Evolutionary conservation across 1,284 basidiomycete species (phyloP).

Genomic region (Inonotus obliquus): DNA sequence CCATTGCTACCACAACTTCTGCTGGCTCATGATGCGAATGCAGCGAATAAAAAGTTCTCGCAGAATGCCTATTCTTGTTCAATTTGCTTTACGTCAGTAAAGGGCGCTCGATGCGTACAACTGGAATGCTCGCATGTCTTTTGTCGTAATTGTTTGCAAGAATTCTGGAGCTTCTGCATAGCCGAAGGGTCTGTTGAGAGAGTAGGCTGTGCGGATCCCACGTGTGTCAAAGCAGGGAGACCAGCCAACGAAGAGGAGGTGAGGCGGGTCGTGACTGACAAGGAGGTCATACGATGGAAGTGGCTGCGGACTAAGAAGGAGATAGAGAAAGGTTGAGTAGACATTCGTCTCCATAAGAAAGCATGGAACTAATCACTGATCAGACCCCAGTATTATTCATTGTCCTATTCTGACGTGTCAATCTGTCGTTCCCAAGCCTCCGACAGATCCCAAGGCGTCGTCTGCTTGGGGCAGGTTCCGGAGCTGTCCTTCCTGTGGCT

Average conservation of each 20-base stretch:
- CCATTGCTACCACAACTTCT: slow-evolving; percentile 44
- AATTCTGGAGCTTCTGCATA: slow-evolving; percentile 74
- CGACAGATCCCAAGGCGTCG: slow-evolving; percentile 39
- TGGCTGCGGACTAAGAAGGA: slow-evolving; percentile 67
- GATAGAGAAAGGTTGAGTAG: slow-evolving; percentile 65
- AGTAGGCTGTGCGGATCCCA: slow-evolving; percentile 69
- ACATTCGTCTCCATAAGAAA: slow-evolving; percentile 15
- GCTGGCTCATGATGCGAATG: slow-evolving; percentile 41
- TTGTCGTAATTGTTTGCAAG: slow-evolving; percentile 63
- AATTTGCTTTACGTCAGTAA: slow-evolving; percentile 65
- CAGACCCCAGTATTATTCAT: slow-evolving; percentile 71
- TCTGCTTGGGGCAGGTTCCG: slow-evolving; percentile 65
- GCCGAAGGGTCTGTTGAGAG: slow-evolving; percentile 63
- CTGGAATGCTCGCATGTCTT: slow-evolving; percentile 69
- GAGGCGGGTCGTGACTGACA: slow-evolving; percentile 56
- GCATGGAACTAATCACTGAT: neutral
- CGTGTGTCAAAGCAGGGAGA: slow-evolving; percentile 64
- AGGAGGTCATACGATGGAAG: slow-evolving; percentile 61
- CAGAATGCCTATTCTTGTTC: slow-evolving; percentile 59
- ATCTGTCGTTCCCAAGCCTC: slow-evolving; percentile 54
- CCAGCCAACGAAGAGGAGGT: slow-evolving; percentile 70
- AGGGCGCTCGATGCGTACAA: slow-evolving; percentile 63
- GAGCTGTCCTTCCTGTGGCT: slow-evolving; percentile 60
- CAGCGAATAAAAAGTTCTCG: slow-evolving; percentile 48
- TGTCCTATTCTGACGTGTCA: slow-evolving; percentile 76